Evolutionary conservation across 1,139 yeast species (phyloP).

Genomic region (Yamadazyma atmosphaerica): DNA sequence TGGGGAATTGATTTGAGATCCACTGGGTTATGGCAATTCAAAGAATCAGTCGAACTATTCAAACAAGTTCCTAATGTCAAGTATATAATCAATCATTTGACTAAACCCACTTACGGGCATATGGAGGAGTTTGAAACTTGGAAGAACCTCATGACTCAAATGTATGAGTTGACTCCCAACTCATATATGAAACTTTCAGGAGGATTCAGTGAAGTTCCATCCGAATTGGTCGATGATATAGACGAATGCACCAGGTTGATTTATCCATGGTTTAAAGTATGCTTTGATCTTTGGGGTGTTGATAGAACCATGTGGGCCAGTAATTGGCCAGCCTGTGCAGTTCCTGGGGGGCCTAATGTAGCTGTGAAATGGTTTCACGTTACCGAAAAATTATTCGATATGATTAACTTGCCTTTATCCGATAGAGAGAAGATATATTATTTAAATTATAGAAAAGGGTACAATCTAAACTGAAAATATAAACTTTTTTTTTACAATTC

Average conservation of each 20-base stretch:
- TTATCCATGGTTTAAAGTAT: conserved; percentile 30
- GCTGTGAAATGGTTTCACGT: conserved; percentile 16
- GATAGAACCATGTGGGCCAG: conserved; percentile 39
- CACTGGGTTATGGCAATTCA: conserved; percentile 39
- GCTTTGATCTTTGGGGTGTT: conserved; percentile 28
- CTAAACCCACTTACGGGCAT: conserved; percentile 32
- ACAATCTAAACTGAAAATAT: neutral
- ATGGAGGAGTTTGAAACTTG: conserved; percentile 18
- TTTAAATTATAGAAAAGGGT: neutral
- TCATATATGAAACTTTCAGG: conserved; percentile 42
- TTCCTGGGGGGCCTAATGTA: conserved; percentile 15
- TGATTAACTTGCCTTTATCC: conserved; percentile 1
- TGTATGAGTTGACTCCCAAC: conserved; percentile 20
- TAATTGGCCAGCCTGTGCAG: conserved; percentile 44
- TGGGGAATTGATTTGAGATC: conserved; percentile 40
- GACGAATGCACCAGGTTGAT: conserved; percentile 18
- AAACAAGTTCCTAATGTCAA: conserved; percentile 22
- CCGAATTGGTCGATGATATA: conserved; percentile 11
- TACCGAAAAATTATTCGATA: conserved; percentile 18
- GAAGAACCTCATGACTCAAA: conserved; percentile 19
- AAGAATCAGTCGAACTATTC: conserved; percentile 26
- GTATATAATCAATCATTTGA: conserved; percentile 38
- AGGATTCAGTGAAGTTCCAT: conserved; percentile 36
- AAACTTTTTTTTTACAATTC: conserved; percentile 1
- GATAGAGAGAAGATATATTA: neutral